These are phyloP conservation scores for Xylaria digitata DNA, from an alignment of 2,329 filamentous ascomycete genomes.

Conservation along the genomic window DNA sequence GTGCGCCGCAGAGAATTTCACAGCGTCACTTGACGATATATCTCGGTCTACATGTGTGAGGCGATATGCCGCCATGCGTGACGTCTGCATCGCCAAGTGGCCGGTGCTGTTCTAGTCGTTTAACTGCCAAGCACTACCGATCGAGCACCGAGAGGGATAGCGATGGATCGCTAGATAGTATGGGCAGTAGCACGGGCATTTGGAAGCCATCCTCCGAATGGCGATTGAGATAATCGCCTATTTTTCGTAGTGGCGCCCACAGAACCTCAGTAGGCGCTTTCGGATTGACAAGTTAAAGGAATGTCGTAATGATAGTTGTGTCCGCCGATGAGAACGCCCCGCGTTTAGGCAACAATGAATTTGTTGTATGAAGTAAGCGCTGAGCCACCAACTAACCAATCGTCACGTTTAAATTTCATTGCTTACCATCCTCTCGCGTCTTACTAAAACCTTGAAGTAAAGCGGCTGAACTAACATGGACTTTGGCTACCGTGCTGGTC, in stretches of 20 bases:
- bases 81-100: constrained; percentile 26
- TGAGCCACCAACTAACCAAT: constrained; percentile 17
- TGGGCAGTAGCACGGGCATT: neutral
- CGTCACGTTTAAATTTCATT: neutral
- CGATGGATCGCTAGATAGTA: neutral
- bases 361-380: constrained; percentile 3
- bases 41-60: constrained; percentile 23
- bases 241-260: neutral
- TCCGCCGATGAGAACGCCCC: constrained; percentile 28
- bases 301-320: constrained; percentile 6
- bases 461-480: constrained; percentile 27
- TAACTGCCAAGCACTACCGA: constrained; percentile 13
- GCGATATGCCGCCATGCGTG: constrained; percentile 23
- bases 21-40: constrained; percentile 27
- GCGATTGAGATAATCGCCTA: constrained; percentile 6
- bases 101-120: constrained; percentile 19
- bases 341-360: constrained; percentile 32
- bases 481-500: constrained; percentile 2
- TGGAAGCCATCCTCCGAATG: neutral
- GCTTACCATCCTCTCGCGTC: constrained; percentile 8
- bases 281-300: constrained; percentile 14
- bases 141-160: neutral
- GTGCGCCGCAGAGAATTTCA: constrained; percentile 20
- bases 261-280: constrained; percentile 14
- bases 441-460: constrained; percentile 9